phyloP scores from a whole-genome alignment of 2,329 filamentous ascomycete species.

The Xylaria sp. region DNA sequence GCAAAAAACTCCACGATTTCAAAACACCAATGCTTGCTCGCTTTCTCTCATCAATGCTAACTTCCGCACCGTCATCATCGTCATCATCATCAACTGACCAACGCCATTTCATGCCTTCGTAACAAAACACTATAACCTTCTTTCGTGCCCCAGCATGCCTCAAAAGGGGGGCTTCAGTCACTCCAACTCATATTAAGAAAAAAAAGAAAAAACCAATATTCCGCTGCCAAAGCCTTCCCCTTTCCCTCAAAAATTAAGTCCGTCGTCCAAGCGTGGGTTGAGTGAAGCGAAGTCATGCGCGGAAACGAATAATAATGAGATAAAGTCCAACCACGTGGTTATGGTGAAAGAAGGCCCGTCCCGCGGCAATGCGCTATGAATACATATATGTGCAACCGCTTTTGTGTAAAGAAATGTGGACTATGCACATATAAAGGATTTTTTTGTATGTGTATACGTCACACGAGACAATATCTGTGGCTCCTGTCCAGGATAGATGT shows the following conservation, averaged over 20 bases:
- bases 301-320: conserved; percentile 5
- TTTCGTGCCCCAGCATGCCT: neutral
- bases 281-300: conserved; percentile 11
- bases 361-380: conserved; percentile 12
- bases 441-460: conserved; percentile 6
- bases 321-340: neutral
- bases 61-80: conserved; percentile 19
- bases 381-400: neutral
- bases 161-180: neutral
- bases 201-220: neutral
- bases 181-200: neutral
- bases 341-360: conserved; percentile 5
- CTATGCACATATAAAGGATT: neutral
- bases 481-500: conserved; percentile 18
- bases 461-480: conserved; percentile 10
- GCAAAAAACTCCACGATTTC: conserved; percentile 12
- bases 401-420: conserved; percentile 6
- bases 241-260: conserved; percentile 19
- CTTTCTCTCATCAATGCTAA: conserved; percentile 8
- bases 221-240: conserved; percentile 30
- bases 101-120: conserved; percentile 27
- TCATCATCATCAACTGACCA: conserved; percentile 18
- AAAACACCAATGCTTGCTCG: conserved; percentile 19
- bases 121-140: conserved; percentile 20
- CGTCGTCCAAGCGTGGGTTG: conserved; percentile 23